Evolutionary conservation across 495 filamentous ascomycete species (phyloP), one percentile per base, ranked within the genome.

Genomic region (Talaromyces liani): DNA sequence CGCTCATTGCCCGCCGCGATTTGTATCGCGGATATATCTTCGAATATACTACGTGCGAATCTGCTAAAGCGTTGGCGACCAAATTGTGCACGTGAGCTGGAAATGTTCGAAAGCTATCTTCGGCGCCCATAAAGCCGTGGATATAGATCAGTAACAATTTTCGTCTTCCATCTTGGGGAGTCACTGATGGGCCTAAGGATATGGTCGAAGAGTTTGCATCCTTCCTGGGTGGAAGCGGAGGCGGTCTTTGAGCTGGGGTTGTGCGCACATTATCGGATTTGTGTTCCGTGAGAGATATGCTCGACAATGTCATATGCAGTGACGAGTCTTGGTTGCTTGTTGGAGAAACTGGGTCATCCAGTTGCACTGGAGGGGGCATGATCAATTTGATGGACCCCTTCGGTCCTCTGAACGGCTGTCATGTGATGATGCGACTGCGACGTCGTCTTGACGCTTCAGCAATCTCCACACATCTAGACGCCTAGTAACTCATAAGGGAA

Each of bases 1-100:
- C 81, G 24, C 85, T 79, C 34, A 97, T 86, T 24, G 85, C 79
- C 63, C 90, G 85, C 49, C 90, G 87, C 3, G 91, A 92, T 70
- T 90, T 90, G 75, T 96, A 98, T 39, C 87, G 87, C 1, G 93
- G 93, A 74, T 97, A 98, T 25, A 98, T 87, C 68, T 94, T 94
- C 18, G 92, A 88, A 74, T 95, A 91, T 0, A 98, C 85, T 10
- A 86, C 77, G 77, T 96, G 91, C 8, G 85, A 88, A 22, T 91
- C 86, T 47, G 75, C 74, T 57, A 97, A 71, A 0, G 85, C 80
- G 2, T 81, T 74, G n/a, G 86, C 87, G 34, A 96, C 76, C 24
- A 91, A 77, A 70, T 85, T 83, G 75, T 98, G 93, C 0, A 97
- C 82, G 73, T 98, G 92, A 5, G 87, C 88, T 1, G 93, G 93